These are phyloP conservation scores for Massarina eburnea DNA, from an alignment of 2,329 filamentous ascomycete genomes.

Conservation along the genomic window DNA sequence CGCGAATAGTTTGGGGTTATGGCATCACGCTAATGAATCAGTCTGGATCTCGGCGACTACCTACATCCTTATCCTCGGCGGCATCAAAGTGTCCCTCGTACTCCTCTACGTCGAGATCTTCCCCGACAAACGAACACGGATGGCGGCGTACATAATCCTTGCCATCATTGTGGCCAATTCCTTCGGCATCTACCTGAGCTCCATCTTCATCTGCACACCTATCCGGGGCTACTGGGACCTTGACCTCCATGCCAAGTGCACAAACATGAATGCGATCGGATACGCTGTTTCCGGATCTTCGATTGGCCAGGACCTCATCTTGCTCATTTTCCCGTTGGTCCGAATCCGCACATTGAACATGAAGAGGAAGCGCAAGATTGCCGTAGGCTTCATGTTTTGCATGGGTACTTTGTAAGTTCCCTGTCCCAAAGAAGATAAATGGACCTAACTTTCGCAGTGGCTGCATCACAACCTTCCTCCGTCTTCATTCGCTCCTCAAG, in stretches of 20 bases:
- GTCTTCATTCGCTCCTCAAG: slow-evolving; percentile 20
- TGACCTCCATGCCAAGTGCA: slow-evolving; percentile 24
- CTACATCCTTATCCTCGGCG: slow-evolving; percentile 21
- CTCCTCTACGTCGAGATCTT: slow-evolving; percentile 35
- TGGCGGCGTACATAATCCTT: slow-evolving; percentile 19
- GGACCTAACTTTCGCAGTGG: slow-evolving; percentile 7
- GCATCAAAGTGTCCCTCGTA: slow-evolving; percentile 29
- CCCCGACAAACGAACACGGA: slow-evolving; percentile 14
- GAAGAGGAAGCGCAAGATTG: slow-evolving; percentile 21
- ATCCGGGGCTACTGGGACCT: slow-evolving; percentile 29
- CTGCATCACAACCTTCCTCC: slow-evolving; percentile 28
- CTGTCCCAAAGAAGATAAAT: background rate
- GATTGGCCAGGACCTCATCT: slow-evolving; percentile 27
- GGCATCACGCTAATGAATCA: background rate
- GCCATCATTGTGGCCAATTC: slow-evolving; percentile 18
- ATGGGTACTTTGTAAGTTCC: slow-evolving; percentile 25
- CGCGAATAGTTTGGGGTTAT: background rate
- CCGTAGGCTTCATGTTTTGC: slow-evolving; percentile 28
- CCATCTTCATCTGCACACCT: slow-evolving; percentile 27
- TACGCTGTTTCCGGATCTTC: slow-evolving; percentile 25
- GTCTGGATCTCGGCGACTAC: slow-evolving; percentile 22
- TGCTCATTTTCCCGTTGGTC: slow-evolving; percentile 25
- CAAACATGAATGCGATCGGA: slow-evolving; percentile 20
- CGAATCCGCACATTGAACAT: slow-evolving; percentile 27
- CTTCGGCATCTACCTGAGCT: slow-evolving; percentile 18